Evolutionary conservation across 129 eudicot genomes (phyloP).

Genomic region (sunflower (Helianthus annuus)): HanXRQr2.0-SUNRISE NC_035441.2:133670663-133671162

Average conservation of each 20-base stretch:
- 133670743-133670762: conserved; percentile 41
- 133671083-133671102: too few species aligned
- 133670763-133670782: conserved; percentile 31
- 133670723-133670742: conserved; percentile 77
- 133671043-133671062: too few species aligned
- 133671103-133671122: too few species aligned
- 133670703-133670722: conserved; percentile 95
- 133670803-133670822: conserved; percentile 41
- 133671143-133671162: too few species aligned
- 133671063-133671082: too few species aligned
- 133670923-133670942: conserved; percentile 13
- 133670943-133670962: too few species aligned
- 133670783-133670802: conserved; percentile 36
- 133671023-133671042: too few species aligned
- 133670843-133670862: background rate
- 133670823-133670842: too few species aligned
- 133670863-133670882: conserved; percentile 21
- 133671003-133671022: too few species aligned
- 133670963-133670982: too few species aligned
- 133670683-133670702: conserved; percentile 93
- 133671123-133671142: too few species aligned
- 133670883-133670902: conserved; percentile 23
- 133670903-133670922: background rate
- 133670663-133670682: conserved; percentile 49
- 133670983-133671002: too few species aligned